Evolutionary conservation across 2,329 filamentous ascomycete genomes (phyloP).

Genomic region (Nemania serpens): DNA sequence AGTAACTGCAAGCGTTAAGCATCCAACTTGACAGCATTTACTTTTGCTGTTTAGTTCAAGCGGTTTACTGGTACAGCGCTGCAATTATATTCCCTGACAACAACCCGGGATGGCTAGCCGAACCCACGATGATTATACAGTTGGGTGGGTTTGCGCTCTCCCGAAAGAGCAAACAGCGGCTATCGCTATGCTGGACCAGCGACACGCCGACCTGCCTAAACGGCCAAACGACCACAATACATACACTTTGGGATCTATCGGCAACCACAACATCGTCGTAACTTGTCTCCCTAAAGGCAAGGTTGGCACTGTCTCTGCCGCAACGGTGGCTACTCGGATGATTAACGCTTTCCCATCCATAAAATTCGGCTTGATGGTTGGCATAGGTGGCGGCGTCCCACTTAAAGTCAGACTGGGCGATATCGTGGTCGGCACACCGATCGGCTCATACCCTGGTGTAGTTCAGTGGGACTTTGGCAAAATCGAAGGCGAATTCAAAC

Average conservation of each 20-base stretch:
- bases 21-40: too few relatives aligned
- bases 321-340: conserved; percentile 41
- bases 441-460: conserved; percentile 27
- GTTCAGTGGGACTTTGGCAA: conserved; percentile 37
- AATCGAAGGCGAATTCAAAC: conserved; percentile 22
- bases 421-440: conserved; percentile 34
- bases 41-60: too few relatives aligned
- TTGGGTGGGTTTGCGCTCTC: conserved; percentile 9
- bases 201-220: not conserved
- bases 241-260: conserved; percentile 34
- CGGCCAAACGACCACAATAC: conserved; percentile 18
- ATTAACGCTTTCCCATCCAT: conserved; percentile 41
- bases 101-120: not conserved
- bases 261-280: conserved; percentile 33
- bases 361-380: conserved; percentile 48
- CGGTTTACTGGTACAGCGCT: too few relatives aligned
- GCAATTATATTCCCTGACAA: too few relatives aligned
- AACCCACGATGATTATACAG: conserved; percentile 1
- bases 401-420: conserved; percentile 33
- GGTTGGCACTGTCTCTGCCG: conserved; percentile 43
- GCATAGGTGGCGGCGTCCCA: conserved; percentile 44
- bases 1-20: too few relatives aligned
- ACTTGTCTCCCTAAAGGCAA: conserved; percentile 32
- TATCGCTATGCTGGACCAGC: conserved; percentile 7
- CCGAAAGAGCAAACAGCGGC: conserved; percentile 2